A percentile compares a stretch with the other conserved stretches of the same genome.
phyloP scores from a whole-genome alignment of 495 filamentous ascomycete species.

The Podospora comata region DNA sequence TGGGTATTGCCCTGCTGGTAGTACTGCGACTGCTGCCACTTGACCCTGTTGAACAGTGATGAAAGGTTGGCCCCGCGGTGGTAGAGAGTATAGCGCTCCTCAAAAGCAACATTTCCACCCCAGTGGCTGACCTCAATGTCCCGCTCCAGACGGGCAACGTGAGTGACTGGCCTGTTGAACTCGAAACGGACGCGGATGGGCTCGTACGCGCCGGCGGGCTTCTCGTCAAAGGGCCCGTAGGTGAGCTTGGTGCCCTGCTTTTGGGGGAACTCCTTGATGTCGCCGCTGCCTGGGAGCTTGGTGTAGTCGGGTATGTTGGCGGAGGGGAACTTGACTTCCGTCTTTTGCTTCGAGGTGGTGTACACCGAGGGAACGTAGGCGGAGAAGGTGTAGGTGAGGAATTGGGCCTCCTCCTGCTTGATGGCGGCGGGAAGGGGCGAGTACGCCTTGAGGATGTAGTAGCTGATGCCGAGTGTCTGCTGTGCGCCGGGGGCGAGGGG shows the following conservation, averaged over 20 bases:
- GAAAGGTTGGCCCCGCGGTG: conserved; percentile 83
- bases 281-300: conserved; percentile 60
- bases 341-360: conserved; percentile 86
- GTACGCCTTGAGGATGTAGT: conserved; percentile 70
- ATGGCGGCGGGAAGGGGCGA: conserved; percentile 77
- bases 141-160: conserved; percentile 71
- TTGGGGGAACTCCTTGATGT: conserved; percentile 64
- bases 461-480: conserved; percentile 82
- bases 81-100: conserved; percentile 86
- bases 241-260: conserved; percentile 82
- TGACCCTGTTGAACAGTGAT: conserved; percentile 80
- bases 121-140: conserved; percentile 95
- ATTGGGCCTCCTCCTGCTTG: conserved; percentile 78
- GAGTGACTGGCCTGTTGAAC: conserved; percentile 86
- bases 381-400: conserved; percentile 76
- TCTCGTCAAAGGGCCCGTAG: conserved; percentile 84
- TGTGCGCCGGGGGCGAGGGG: conserved; percentile 72
- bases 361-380: conserved; percentile 81
- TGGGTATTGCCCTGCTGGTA: conserved; percentile 64
- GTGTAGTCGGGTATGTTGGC: conserved; percentile 81
- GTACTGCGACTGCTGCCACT: conserved; percentile 73
- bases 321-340: conserved; percentile 85
- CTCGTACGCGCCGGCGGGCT: conserved; percentile 68
- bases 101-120: conserved; percentile 92
- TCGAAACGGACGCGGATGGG: conserved; percentile 83